Percentiles rank a stretch among this genome's conserved stretches.
Conservation (phyloP, 805 yeast species). For the Yueomyces sp. region DNA sequence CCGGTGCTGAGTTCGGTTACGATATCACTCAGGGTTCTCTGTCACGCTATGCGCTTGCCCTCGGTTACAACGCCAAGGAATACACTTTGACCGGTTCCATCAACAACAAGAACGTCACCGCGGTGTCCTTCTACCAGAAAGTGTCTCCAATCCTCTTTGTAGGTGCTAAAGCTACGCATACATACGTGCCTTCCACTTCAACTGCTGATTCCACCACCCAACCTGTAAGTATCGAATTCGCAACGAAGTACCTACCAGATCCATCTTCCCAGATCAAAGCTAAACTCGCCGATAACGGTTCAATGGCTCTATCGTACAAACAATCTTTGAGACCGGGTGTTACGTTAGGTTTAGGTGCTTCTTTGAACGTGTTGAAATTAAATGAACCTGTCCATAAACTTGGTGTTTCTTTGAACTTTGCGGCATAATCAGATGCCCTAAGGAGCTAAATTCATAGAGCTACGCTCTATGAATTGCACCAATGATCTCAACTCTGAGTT, state of each 20-base stretch:
- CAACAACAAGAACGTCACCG: slow-evolving; percentile 74
- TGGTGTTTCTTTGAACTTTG: slow-evolving; percentile 61
- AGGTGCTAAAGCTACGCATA: slow-evolving; percentile 96
- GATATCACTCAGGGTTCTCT: slow-evolving; percentile 87
- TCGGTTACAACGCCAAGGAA: slow-evolving; percentile 82
- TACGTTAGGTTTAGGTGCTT: slow-evolving; percentile 91
- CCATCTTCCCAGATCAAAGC: slow-evolving; percentile 85
- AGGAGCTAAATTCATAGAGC: neutral
- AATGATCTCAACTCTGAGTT: too few relatives aligned
- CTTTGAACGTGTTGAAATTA: slow-evolving; percentile 89
- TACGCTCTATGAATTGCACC: too few relatives aligned
- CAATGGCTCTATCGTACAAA: slow-evolving; percentile 85
- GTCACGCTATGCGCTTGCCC: slow-evolving; percentile 85
- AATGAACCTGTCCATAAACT: slow-evolving; percentile 96
- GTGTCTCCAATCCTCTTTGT: slow-evolving; percentile 86
- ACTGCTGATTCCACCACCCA: slow-evolving; percentile 67
- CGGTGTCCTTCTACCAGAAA: slow-evolving; percentile 95
- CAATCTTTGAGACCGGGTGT: slow-evolving; percentile 95
- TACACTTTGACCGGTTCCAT: slow-evolving; percentile 65
- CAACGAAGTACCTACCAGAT: slow-evolving; percentile 89
- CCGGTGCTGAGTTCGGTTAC: slow-evolving; percentile 95
- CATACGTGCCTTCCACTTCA: slow-evolving; percentile 62
- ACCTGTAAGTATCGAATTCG: slow-evolving; percentile 87
- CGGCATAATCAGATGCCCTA: neutral
- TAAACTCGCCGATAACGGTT: slow-evolving; percentile 91